A percentile compares a stretch with the other conserved stretches of the same genome.
phyloP scores from a whole-genome alignment of 2,329 filamentous ascomycete species.

The Magnaporthiopsis poae region DNA sequence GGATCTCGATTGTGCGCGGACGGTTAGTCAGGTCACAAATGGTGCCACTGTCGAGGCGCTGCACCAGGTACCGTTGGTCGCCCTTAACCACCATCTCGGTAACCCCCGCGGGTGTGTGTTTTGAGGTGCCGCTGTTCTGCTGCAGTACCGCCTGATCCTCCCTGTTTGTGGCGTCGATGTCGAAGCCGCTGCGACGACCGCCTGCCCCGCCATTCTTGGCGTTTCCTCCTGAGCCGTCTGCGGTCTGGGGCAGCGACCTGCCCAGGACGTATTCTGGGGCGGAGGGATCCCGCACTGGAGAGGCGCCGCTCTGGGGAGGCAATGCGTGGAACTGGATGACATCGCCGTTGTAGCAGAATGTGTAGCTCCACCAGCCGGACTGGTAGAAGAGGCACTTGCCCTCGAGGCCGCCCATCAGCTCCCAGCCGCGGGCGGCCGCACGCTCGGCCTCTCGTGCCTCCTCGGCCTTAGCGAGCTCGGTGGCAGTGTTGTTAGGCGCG shows the following conservation, averaged over 20 bases:
- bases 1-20: constrained; percentile 74
- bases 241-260: constrained; percentile 33
- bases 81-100: constrained; percentile 71
- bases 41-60: constrained; percentile 69
- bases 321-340: constrained; percentile 86
- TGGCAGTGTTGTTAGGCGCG: constrained; percentile 55
- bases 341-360: constrained; percentile 80
- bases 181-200: background rate
- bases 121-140: constrained; percentile 1
- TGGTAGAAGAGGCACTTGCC: constrained; percentile 71
- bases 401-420: constrained; percentile 67
- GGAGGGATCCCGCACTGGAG: constrained; percentile 66
- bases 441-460: constrained; percentile 71
- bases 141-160: constrained; percentile 9
- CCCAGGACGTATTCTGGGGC: constrained; percentile 72
- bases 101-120: background rate
- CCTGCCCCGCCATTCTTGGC: constrained; percentile 9
- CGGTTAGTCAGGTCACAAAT: constrained; percentile 77
- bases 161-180: background rate
- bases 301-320: constrained; percentile 55
- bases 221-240: constrained; percentile 8
- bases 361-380: constrained; percentile 92
- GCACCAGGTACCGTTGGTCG: constrained; percentile 71
- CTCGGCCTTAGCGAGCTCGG: constrained; percentile 58
- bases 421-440: constrained; percentile 68